Evolutionary conservation across 495 filamentous ascomycete species (phyloP), one percentile per base, ranked within the genome.

Genomic region (Cercophora sp.): DNA sequence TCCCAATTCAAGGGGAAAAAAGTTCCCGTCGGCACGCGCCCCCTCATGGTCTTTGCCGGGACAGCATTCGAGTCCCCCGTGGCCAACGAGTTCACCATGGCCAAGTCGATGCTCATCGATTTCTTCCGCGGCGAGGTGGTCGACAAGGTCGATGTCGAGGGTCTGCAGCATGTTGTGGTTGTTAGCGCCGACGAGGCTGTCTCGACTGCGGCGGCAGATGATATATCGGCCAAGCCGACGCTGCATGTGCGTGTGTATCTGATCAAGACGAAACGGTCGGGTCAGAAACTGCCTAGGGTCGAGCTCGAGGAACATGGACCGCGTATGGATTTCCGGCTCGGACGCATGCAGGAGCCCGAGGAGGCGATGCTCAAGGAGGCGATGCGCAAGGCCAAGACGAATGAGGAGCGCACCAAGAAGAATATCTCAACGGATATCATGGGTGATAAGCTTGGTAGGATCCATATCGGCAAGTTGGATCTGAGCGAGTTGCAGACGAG

Each of bases 221-320:
- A 81, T 15, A 73, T 82, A 23, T 73, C 77, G 18, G 70, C 80
- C 41, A 78, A 81, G 45, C 87, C 91, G 1, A 66, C 77, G 29
- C 79, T 97, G 24, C 88, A 91, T 70, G 75, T 98, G 58, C 84
- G 94, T 47, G 82, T 85, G 61, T 95, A 93, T 70, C 80, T 86
- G 62, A 83, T 97, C 55, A 70, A 77, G 54, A 97, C 93, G 42
- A 89, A 88, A 77, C 85, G 82, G 50, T 88, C 86, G 58, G 91
- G 90, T 16, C 86, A 91, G 72, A 87, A 84, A 62, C 72, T 96
- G 16, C 93, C 93, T 1, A 79, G 89, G 29, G 88, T 97, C 8
- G 93, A 98, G 71, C 73, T 96, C 45, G 88, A 96, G 69, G 91
- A 96, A 76, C 91, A 96, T 71, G 93, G 93, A 1, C 92, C 94